A percentile compares a stretch with the other conserved stretches of the same genome.
These are phyloP conservation scores for Forsythia viridissima DNA, from an alignment of 257 asterid species.

Conservation along the genomic window DNA sequence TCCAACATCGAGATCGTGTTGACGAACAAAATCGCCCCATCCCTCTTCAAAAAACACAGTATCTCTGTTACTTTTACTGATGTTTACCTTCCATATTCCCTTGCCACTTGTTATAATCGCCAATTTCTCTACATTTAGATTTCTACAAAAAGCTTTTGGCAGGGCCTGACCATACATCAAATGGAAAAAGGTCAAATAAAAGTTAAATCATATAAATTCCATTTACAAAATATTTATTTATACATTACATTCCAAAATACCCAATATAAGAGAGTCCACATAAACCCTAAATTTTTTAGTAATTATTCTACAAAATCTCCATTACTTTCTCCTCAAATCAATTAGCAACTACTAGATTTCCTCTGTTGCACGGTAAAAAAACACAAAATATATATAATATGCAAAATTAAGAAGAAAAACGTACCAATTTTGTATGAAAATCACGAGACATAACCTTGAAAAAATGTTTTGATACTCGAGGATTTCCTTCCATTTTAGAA, in stretches of 20 bases:
- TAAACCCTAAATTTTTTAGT: no score
- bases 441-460: not conserved
- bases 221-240: no score
- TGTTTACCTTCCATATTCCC: slow-evolving; percentile 15
- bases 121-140: slow-evolving; percentile 5
- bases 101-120: slow-evolving; percentile 10
- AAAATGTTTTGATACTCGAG: not conserved
- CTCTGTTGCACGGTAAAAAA: not conserved
- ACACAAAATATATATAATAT: no score
- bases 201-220: no score
- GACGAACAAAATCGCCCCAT: slow-evolving; percentile 21
- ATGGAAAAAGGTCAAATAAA: not conserved
- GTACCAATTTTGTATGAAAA: not conserved
- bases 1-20: slow-evolving; percentile 12
- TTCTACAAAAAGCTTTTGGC: slow-evolving; percentile 22
- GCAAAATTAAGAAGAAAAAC: not conserved
- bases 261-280: no score
- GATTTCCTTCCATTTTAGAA: no score
- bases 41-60: slow-evolving; percentile 14
- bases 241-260: no score
- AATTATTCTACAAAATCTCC: no score
- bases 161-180: not conserved
- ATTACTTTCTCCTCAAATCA: no score
- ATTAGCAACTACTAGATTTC: no score
- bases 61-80: not conserved